phyloP scores from a whole-genome alignment of 148 eudicot genomes.

The Rhododendron simsii region DNA sequence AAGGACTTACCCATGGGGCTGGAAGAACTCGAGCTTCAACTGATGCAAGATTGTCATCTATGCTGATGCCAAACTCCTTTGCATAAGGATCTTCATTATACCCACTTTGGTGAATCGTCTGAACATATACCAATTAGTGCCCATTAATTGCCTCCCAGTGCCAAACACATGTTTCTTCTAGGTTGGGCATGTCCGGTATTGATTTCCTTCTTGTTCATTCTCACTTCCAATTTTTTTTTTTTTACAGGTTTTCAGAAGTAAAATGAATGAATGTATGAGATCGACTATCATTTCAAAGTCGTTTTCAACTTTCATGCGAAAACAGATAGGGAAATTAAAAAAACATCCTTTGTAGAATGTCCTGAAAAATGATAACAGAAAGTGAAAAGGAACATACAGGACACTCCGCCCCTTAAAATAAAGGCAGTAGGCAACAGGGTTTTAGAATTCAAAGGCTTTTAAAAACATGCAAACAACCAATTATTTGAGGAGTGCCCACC shows the following conservation, averaged over 20 bases:
- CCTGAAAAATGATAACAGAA: not conserved
- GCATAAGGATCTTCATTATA: slow-evolving; percentile 62
- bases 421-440: not conserved
- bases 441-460: not conserved
- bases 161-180: not conserved
- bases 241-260: not conserved
- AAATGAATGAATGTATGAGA: not conserved
- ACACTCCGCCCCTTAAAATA: not conserved
- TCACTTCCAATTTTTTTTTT: not conserved
- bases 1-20: slow-evolving; percentile 58
- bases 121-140: slow-evolving; percentile 11
- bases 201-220: not conserved
- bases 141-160: not conserved
- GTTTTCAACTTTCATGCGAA: not conserved
- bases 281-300: not conserved
- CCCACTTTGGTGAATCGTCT: slow-evolving; percentile 59
- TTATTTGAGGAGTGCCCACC: slow-evolving; percentile 28
- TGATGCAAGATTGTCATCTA: slow-evolving; percentile 57
- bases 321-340: not conserved
- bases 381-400: not conserved
- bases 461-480: not conserved
- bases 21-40: slow-evolving; percentile 82
- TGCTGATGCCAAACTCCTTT: slow-evolving; percentile 64
- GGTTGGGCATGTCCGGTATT: not conserved
- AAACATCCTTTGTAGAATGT: not conserved